Evolutionary conservation across 768 basidiomycete species (phyloP).

Genomic region (Phlegmacium glaucopus): DNA sequence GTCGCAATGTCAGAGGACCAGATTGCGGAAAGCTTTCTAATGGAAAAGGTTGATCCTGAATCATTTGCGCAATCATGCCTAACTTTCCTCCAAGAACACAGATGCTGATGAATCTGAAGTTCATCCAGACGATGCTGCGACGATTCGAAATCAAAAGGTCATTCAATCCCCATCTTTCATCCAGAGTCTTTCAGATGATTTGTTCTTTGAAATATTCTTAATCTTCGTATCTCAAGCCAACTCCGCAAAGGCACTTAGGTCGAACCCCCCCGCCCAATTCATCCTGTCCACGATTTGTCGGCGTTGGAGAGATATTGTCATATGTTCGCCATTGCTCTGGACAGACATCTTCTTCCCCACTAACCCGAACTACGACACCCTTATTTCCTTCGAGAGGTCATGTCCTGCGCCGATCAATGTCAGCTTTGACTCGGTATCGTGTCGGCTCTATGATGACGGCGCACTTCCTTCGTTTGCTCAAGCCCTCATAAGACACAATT

Average conservation of each 20-base stretch:
- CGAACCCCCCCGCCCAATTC: slow-evolving; percentile 7
- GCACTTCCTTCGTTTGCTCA: neutral
- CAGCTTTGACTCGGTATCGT: slow-evolving; percentile 7
- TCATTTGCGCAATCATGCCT: too few species aligned
- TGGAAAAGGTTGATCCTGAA: too few species aligned
- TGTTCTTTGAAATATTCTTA: neutral
- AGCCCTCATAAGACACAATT: slow-evolving; percentile 5
- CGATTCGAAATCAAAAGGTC: neutral
- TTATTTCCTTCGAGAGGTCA: slow-evolving; percentile 27
- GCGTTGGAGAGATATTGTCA: slow-evolving; percentile 22
- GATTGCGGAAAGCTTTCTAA: too few species aligned
- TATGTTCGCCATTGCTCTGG: slow-evolving; percentile 28
- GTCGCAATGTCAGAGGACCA: neutral
- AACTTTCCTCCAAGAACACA: too few species aligned
- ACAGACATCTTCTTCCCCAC: slow-evolving; percentile 15
- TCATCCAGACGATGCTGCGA: too few species aligned
- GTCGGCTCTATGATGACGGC: neutral
- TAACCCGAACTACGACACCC: slow-evolving; percentile 4
- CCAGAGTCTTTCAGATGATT: neutral
- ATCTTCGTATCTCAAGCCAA: neutral
- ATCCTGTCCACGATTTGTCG: slow-evolving; percentile 25
- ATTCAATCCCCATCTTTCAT: neutral
- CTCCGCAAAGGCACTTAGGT: neutral
- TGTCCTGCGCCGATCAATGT: slow-evolving; percentile 17
- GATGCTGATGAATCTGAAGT: too few species aligned